Conservation (phyloP, 208 protist genomes). For the Trypanosomatidae sp. region DNA sequence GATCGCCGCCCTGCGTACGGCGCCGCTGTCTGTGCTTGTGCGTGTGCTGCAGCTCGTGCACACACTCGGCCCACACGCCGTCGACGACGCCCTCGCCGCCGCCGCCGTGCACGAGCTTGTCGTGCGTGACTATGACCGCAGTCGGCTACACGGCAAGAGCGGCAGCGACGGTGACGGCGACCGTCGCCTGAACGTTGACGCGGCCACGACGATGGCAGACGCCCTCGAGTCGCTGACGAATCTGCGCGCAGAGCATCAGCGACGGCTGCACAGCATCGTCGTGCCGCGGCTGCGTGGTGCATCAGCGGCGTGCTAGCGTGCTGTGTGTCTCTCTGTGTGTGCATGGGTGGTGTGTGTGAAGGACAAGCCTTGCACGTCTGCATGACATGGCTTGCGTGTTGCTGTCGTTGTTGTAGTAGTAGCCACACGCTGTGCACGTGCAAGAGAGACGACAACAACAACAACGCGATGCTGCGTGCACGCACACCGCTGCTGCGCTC, state of each 20-base stretch:
- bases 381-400: too few species aligned
- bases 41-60: constrained; percentile 42
- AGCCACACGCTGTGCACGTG: too few species aligned
- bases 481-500: too few species aligned
- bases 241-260: constrained; percentile 38
- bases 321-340: too few species aligned
- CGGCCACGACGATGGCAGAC: constrained; percentile 13
- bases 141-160: too few species aligned
- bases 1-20: constrained; percentile 8
- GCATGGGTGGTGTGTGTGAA: too few species aligned
- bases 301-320: too few species aligned
- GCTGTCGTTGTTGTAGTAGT: too few species aligned
- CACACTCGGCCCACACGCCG: constrained; percentile 20
- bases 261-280: constrained; percentile 21
- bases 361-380: too few species aligned
- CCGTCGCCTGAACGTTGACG: constrained; percentile 11
- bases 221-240: constrained; percentile 23
- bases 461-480: too few species aligned
- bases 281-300: constrained; percentile 44
- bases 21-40: constrained; percentile 31
- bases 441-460: too few species aligned
- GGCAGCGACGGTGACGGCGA: too few species aligned
- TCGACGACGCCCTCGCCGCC: constrained; percentile 47
- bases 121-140: constrained; percentile 16
- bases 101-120: constrained; percentile 51